Evolutionary conservation across 768 basidiomycete genomes (phyloP).

Genomic region (Suillus cothurnatus): DNA sequence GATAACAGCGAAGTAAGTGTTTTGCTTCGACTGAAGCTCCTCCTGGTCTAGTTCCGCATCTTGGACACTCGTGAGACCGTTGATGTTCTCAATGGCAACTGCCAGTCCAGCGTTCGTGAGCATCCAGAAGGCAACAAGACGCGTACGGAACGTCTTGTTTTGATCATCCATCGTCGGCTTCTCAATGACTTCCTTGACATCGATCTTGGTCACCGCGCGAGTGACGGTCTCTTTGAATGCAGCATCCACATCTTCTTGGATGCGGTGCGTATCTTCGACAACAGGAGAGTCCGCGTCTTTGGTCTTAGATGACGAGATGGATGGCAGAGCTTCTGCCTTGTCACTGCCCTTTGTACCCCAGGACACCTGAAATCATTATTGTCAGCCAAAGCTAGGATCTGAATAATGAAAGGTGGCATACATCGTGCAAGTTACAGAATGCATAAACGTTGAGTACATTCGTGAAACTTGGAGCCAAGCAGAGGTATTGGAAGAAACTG

Average conservation of each 20-base stretch:
- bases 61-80: conserved; percentile 52
- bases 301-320: conserved; percentile 81
- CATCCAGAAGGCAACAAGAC: conserved; percentile 85
- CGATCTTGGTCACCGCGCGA: conserved; percentile 78
- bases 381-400: not conserved
- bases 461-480: conserved; percentile 89
- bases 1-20: conserved; percentile 74
- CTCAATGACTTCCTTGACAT: conserved; percentile 65
- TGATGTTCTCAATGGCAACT: conserved; percentile 75
- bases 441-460: conserved; percentile 97
- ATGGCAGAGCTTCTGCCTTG: conserved; percentile 90
- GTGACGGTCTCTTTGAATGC: conserved; percentile 91
- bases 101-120: conserved; percentile 68
- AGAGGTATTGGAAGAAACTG: conserved; percentile 89
- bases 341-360: conserved; percentile 98
- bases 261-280: conserved; percentile 82
- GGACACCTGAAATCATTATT: conserved; percentile 53
- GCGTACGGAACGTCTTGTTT: conserved; percentile 92
- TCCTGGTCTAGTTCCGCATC: conserved; percentile 43
- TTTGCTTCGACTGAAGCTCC: conserved; percentile 48
- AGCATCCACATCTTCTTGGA: conserved; percentile 87
- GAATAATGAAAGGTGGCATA: conserved; percentile 33
- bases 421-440: conserved; percentile 95
- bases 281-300: conserved; percentile 75
- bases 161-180: conserved; percentile 87